Conservation (phyloP, 495 filamentous ascomycete species). For the Neurospora terricola region DNA sequence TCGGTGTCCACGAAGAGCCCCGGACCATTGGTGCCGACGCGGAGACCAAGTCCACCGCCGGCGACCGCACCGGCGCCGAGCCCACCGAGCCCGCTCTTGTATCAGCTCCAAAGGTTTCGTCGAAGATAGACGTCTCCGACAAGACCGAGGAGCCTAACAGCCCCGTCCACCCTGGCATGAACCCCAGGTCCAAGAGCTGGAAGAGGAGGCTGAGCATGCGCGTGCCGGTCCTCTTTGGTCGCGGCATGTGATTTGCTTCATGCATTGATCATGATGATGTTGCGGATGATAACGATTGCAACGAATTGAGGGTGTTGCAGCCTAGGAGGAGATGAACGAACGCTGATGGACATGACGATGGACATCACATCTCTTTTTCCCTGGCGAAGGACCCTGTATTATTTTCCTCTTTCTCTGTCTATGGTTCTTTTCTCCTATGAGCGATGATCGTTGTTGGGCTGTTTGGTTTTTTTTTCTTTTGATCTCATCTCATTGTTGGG, state of each 20-base stretch:
- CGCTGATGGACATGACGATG: background rate
- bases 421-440: background rate
- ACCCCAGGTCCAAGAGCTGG: conserved; percentile 18
- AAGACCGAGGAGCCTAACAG: background rate
- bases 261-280: background rate
- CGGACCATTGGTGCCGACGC: conserved; percentile 3
- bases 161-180: conserved; percentile 7
- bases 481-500: background rate
- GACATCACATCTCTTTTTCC: background rate
- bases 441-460: background rate
- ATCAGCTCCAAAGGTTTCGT: conserved; percentile 7
- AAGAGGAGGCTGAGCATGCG: conserved; percentile 16
- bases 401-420: background rate
- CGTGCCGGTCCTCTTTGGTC: conserved; percentile 20
- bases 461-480: background rate
- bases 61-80: conserved; percentile 4
- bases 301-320: background rate
- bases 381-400: background rate
- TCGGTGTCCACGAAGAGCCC: conserved; percentile 12
- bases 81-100: conserved; percentile 2
- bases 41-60: conserved; percentile 1
- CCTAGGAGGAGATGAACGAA: background rate
- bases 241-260: conserved; percentile 19
- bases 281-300: background rate
- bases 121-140: background rate